Conservation (phyloP, 768 basidiomycete genomes). For the Pulveroboletus frians region DNA sequence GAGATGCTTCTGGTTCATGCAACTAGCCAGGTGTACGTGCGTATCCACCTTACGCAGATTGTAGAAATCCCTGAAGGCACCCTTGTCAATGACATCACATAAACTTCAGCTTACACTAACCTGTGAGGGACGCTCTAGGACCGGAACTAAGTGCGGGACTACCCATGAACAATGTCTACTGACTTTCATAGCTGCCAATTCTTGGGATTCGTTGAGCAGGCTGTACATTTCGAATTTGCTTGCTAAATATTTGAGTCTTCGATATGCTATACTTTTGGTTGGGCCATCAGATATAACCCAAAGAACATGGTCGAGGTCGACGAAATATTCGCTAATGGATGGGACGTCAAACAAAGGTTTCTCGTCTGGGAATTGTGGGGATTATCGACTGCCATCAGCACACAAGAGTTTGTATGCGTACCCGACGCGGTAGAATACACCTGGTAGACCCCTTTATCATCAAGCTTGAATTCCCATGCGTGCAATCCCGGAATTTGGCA, state of each 20-base stretch:
- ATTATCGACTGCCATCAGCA: background rate
- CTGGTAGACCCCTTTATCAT: constrained; percentile 88
- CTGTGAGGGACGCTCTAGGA: constrained; percentile 30
- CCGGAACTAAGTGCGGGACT: constrained; percentile 1
- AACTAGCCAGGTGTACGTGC: constrained; percentile 96
- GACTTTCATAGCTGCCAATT: constrained; percentile 95
- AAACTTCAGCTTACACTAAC: constrained; percentile 6
- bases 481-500: constrained; percentile 68
- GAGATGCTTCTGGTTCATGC: constrained; percentile 99
- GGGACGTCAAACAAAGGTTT: constrained; percentile 76
- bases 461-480: constrained; percentile 64
- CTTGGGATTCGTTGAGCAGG: constrained; percentile 89
- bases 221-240: constrained; percentile 94
- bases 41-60: constrained; percentile 98
- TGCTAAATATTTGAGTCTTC: constrained; percentile 83
- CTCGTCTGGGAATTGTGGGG: constrained; percentile 27
- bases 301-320: constrained; percentile 90
- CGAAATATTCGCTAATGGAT: constrained; percentile 88
- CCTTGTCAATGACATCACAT: constrained; percentile 1
- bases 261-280: constrained; percentile 91
- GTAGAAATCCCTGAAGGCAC: constrained; percentile 82
- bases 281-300: constrained; percentile 92
- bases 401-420: background rate
- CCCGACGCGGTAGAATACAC: constrained; percentile 48
- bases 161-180: constrained; percentile 14